Evolutionary conservation across 2,329 filamentous ascomycete genomes (phyloP).

Genomic region (Fusarium pseudoanthophilum): DNA sequence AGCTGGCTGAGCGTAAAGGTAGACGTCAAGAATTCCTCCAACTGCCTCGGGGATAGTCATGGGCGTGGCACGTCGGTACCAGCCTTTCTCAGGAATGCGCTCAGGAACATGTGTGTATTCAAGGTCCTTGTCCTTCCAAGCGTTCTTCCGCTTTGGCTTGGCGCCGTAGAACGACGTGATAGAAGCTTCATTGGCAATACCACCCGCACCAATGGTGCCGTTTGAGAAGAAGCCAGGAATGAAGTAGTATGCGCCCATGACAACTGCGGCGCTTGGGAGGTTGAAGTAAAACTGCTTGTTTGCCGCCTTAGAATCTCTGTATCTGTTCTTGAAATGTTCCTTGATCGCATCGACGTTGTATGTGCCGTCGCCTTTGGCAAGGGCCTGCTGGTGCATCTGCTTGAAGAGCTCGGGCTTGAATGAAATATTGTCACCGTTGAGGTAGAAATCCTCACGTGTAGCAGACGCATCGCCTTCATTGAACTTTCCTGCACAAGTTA

Average conservation of each 20-base stretch:
- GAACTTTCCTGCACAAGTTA: not conserved
- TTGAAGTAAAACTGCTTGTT: slow-evolving; percentile 34
- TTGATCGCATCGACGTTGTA: slow-evolving; percentile 26
- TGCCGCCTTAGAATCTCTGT: slow-evolving; percentile 11
- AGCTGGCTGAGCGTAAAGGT: slow-evolving; percentile 15
- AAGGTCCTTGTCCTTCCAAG: slow-evolving; percentile 21
- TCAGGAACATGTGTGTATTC: slow-evolving; percentile 27
- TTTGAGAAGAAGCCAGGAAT: slow-evolving; percentile 32
- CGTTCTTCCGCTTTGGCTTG: slow-evolving; percentile 12
- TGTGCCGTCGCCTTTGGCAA: slow-evolving; percentile 23
- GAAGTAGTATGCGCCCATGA: slow-evolving; percentile 32
- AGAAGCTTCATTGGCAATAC: slow-evolving; percentile 27
- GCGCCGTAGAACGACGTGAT: slow-evolving; percentile 28
- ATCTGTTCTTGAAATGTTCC: slow-evolving; percentile 31
- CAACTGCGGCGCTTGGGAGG: slow-evolving; percentile 6
- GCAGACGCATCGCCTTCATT: slow-evolving; percentile 31
- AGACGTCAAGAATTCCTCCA: slow-evolving; percentile 22
- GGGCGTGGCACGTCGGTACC: slow-evolving; percentile 24
- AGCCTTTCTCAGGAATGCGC: slow-evolving; percentile 23
- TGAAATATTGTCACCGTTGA: slow-evolving; percentile 25
- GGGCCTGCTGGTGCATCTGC: slow-evolving; percentile 22
- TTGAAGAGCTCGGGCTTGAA: slow-evolving; percentile 20
- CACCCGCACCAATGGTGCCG: slow-evolving; percentile 21
- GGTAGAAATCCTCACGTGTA: slow-evolving; percentile 25
- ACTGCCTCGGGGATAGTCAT: slow-evolving; percentile 27